Evolutionary conservation across 805 yeast species (phyloP), one percentile per base, ranked within the genome.

Genomic region (Cyberlindnera nakhonratchasimensis): DNA sequence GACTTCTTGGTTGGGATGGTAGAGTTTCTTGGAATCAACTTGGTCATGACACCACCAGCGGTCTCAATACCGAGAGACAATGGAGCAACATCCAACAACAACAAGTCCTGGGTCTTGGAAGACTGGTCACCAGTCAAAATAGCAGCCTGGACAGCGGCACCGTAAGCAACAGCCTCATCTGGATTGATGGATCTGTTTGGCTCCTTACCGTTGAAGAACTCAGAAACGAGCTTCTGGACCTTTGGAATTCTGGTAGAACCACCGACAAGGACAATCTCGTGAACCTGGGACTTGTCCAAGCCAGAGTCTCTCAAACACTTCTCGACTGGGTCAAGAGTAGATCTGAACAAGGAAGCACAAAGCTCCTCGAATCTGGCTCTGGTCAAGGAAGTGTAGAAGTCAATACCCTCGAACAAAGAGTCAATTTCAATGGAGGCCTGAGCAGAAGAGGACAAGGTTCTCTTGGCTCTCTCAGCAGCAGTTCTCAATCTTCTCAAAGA

Each of bases 31-130:
- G 96, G 95, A 62, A 89, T 90, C 73, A 90, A 82, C 75, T 87
- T 87, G 69, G 96, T 90, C 96, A 90, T 89, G 72, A 89, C 90
- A 81, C 97, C 97, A 78, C 98, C 97, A 62, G 96, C 96, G 57
- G 96, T 90, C 77, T 90, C 97, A 71, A 90, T 89, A 82, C 98
- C 98, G 60, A 89, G 70, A 42, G 97, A 90, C 66, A 90, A 79
- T 70, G 98, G 97, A 62, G 97, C 95, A 68, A 90, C 97, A 79
- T 90, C 98, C 66, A 91, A 80, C 64, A 90, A 78, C 66, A 91
- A 75, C 69, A 89, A 76, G 69, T 89, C 97, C 76, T 89, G 96
- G 49, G 96, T 90, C 84, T 88, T 88, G 50, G 96, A 82, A 31
- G 96, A 89, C 57, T 91, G 82, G 72, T 89, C 96, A 74, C 97